Base-by-base conservation (phyloP, 768 basidiomycete species). In the Royoungia palumana region DNA sequence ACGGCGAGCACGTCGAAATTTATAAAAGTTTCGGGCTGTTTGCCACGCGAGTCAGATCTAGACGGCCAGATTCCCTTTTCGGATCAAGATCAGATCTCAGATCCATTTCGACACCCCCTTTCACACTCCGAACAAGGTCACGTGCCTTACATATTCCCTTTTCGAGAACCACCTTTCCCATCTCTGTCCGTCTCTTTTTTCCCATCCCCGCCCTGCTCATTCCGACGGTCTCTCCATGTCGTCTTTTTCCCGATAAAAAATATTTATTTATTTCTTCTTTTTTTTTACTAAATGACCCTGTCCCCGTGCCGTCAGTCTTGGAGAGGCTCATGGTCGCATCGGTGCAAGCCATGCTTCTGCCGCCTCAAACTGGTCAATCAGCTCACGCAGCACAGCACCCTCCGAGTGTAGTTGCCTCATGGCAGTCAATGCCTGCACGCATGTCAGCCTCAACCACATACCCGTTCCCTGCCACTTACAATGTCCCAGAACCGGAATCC, bases 401-500 rank as follows among this genome's bases (percentile, higher is more conserved):
- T 93, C 90, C 39, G 84, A 79, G 67, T 89, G 87, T 67, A 98
- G 75, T 60, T 89, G 85, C 70, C 93, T 77, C 79, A 97, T 90
- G 68, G 92, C 92, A 48, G 81, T 79, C 69, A 96, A 79, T 62
- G 89, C 81, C 87, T 90, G 72, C 20, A 24, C 49, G 24, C 68
- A 58, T 58, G 62, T 64, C 56, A 61, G 58, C 65, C 59, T 56
- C 61, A 44, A 47, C 36, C 44, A 21, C 38, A 40, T 46, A 60
- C 49, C 32, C 32, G 16, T 32, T 1, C 4, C 40, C 34, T 42
- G 45, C 37, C 32, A 81, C 93, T 72, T 64, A 96, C 94, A 70
- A 94, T 79, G 66, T 97, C 93, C 95, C 95, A 99, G 77, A 98
- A 99, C 62, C 95, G 77, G 77, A 99, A 97, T 6, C 95, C 95